Evolutionary conservation across 352 stramenopile genomes (phyloP), one percentile per base, ranked within the genome.

Genomic region (Phytopythium kandeliae): DNA sequence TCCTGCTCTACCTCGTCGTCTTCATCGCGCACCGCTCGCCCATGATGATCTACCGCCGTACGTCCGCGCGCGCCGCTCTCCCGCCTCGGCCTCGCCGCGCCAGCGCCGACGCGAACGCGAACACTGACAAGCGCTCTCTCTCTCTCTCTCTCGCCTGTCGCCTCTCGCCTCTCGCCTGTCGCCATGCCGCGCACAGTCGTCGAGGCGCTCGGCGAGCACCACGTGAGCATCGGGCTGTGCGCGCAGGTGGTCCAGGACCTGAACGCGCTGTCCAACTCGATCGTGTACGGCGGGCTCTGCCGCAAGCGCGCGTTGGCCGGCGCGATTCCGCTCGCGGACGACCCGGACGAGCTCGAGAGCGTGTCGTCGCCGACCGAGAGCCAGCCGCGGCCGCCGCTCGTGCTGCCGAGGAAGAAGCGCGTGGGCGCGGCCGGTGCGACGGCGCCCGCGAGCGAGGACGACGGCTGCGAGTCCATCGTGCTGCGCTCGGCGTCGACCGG

Each of bases 31-130:
- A 89, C 38, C 77, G 79, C 25, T 72, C 68, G 9, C 79, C 79
- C 15, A 86, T 88, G 62, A 80, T 90, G 63, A 49, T 85, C 38
- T 90, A 90, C 45, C 74, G 79, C 42, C 67, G 73, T 85, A 62
- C 57, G 71, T 74, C 43, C 3, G 9, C 31, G 6, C n/a, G n/a
- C n/a, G n/a, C n/a, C n/a, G n/a, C n/a, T n/a, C n/a, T n/a, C n/a
- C n/a, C n/a, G n/a, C n/a, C n/a, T n/a, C n/a, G n/a, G n/a, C n/a
- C n/a, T n/a, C n/a, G n/a, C n/a, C n/a, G n/a, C n/a, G n/a, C n/a
- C n/a, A n/a, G n/a, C n/a, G n/a, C n/a, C n/a, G n/a, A n/a, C n/a
- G n/a, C n/a, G n/a, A n/a, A n/a, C n/a, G n/a, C n/a, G n/a, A n/a
- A n/a, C n/a, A n/a, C n/a, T n/a, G n/a, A n/a, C n/a, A n/a, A n/a